phyloP scores from a whole-genome alignment of 441 rosid genomes.

The Rhodomyrtus psidioides region DNA sequence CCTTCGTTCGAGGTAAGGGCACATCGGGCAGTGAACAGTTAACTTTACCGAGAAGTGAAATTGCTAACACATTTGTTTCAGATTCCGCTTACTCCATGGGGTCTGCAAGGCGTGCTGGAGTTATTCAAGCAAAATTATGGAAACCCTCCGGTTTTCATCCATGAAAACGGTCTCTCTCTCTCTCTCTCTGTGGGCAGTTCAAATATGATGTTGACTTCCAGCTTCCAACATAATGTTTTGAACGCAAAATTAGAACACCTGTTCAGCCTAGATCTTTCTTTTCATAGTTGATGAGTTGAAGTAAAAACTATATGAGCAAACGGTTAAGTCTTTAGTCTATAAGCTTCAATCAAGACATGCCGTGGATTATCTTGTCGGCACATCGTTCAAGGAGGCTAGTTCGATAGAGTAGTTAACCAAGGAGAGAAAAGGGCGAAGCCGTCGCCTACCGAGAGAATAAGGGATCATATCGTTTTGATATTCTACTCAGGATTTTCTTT shows the following conservation, averaged over 20 bases:
- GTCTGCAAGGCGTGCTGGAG: constrained; percentile 4
- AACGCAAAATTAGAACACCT: not conserved
- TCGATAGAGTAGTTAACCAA: not conserved
- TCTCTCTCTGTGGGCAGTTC: not conserved
- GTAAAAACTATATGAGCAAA: not conserved
- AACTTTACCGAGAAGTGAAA: not conserved
- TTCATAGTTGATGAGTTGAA: not conserved
- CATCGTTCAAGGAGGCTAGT: not conserved
- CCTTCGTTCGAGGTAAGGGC: not conserved
- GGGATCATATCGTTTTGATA: not conserved
- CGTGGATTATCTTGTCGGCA: too few relatives aligned
- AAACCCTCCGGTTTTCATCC: not conserved
- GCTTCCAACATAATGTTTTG: not conserved
- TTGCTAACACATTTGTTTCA: not conserved
- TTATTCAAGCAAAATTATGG: constrained; percentile 7
- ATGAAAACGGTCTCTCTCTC: not conserved
- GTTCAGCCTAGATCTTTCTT: not conserved
- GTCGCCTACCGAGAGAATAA: not conserved
- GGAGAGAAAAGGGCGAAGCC: not conserved
- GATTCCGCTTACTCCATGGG: not conserved
- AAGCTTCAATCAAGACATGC: not conserved
- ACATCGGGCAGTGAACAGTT: not conserved
- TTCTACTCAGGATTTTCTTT: not conserved
- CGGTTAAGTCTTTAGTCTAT: not conserved
- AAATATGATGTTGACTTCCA: not conserved